A percentile compares a stretch with the other conserved stretches of the same genome.
Conservation (phyloP, 1,284 basidiomycete genomes). For the Cutaneotrichosporon curvatum region DNA sequence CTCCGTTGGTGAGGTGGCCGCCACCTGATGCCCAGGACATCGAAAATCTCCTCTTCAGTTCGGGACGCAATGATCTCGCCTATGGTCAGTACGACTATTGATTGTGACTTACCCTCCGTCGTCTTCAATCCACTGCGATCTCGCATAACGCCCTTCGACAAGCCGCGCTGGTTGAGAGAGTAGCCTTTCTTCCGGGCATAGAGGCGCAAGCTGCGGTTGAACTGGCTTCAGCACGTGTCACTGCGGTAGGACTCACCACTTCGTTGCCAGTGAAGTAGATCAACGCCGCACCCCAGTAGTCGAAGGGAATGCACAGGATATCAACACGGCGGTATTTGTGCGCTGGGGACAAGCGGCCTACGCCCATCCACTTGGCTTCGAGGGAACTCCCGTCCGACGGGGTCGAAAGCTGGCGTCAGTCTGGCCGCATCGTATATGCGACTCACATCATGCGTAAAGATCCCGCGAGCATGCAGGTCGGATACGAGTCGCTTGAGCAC, state of each 20-base stretch:
- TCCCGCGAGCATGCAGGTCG: slow-evolving; percentile 53
- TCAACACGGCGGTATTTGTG: slow-evolving; percentile 64
- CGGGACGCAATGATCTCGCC: slow-evolving; percentile 69
- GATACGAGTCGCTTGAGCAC: slow-evolving; percentile 51
- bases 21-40: slow-evolving; percentile 53
- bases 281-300: slow-evolving; percentile 69
- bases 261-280: slow-evolving; percentile 83
- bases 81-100: slow-evolving; percentile 34
- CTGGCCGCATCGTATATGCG: not conserved
- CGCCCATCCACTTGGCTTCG: slow-evolving; percentile 71
- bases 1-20: slow-evolving; percentile 16
- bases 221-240: slow-evolving; percentile 54
- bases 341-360: slow-evolving; percentile 52
- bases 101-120: slow-evolving; percentile 53
- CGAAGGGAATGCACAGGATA: slow-evolving; percentile 69
- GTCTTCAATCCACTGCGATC: slow-evolving; percentile 59
- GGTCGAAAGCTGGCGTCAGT: slow-evolving; percentile 25
- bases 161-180: slow-evolving; percentile 75
- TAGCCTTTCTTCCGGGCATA: slow-evolving; percentile 76
- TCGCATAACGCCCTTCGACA: slow-evolving; percentile 65
- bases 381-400: slow-evolving; percentile 61
- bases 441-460: slow-evolving; percentile 67
- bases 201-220: slow-evolving; percentile 77
- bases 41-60: slow-evolving; percentile 77
- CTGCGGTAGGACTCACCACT: slow-evolving; percentile 53